phyloP scores from a whole-genome alignment of 2,329 filamentous ascomycete species.

The Xylariaceae sp. region DNA sequence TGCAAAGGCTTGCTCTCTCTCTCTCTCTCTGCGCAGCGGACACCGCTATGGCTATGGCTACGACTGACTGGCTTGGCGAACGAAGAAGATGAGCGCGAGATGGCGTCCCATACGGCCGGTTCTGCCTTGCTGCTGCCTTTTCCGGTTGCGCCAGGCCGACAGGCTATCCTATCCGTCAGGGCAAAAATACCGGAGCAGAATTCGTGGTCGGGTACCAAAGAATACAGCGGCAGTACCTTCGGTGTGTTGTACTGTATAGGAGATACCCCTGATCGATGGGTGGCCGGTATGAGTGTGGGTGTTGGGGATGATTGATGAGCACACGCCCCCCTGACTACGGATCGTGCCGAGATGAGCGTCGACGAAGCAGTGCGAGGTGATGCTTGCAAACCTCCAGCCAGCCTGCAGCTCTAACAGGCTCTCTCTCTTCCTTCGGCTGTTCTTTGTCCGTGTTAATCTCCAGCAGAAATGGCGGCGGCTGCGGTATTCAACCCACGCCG shows the following conservation, averaged over 20 bases:
- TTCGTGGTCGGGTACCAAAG: slow-evolving; percentile 11
- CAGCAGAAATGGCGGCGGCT: slow-evolving; percentile 10
- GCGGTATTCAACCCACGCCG: neutral
- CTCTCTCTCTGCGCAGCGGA: neutral
- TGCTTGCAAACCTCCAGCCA: slow-evolving; percentile 19
- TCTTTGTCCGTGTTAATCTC: slow-evolving; percentile 23
- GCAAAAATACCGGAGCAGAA: slow-evolving; percentile 1
- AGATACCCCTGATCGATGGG: slow-evolving; percentile 3
- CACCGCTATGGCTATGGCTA: neutral
- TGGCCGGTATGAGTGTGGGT: slow-evolving; percentile 9
- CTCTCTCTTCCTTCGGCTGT: slow-evolving; percentile 15
- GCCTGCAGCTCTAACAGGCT: slow-evolving; percentile 21
- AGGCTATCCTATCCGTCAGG: slow-evolving; percentile 7
- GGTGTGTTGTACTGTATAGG: slow-evolving; percentile 11
- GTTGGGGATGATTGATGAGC: slow-evolving; percentile 24
- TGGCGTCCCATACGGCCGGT: slow-evolving; percentile 5
- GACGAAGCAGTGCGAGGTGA: slow-evolving; percentile 19
- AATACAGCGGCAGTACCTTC: slow-evolving; percentile 7
- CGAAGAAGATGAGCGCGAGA: slow-evolving; percentile 3
- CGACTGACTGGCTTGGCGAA: slow-evolving; percentile 8
- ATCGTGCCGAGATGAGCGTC: slow-evolving; percentile 10
- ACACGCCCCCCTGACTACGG: slow-evolving; percentile 24
- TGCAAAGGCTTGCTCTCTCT: slow-evolving; percentile 8
- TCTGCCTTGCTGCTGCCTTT: slow-evolving; percentile 5
- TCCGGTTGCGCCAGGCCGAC: slow-evolving; percentile 8